Percentiles rank a stretch among this genome's conserved stretches.
Conservation (phyloP, 2,329 filamentous ascomycete species). For the Aspergillus luchuensis region DNA sequence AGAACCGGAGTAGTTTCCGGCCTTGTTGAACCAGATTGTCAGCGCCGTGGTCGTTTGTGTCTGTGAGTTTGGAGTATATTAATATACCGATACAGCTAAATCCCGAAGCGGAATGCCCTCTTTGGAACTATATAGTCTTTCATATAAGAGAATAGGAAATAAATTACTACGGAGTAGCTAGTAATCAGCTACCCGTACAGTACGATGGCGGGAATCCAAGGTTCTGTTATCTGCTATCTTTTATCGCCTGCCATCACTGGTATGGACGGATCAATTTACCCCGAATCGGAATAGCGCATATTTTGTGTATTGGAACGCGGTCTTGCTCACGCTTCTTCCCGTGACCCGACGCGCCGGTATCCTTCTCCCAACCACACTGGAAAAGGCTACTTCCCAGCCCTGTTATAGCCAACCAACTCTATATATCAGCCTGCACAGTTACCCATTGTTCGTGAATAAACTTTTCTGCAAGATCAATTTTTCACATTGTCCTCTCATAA, state of each 20-base stretch:
- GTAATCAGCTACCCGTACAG: too few species aligned
- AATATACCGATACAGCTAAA: too few species aligned
- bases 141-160: too few species aligned
- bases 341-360: constrained; percentile 9
- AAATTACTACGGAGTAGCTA: too few species aligned
- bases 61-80: too few species aligned
- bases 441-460: background rate
- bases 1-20: too few species aligned
- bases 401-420: constrained; percentile 1
- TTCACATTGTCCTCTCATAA: background rate
- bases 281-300: constrained; percentile 32
- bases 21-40: too few species aligned
- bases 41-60: too few species aligned
- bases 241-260: background rate
- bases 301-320: constrained; percentile 14
- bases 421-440: background rate
- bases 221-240: too few species aligned
- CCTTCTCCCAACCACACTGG: constrained; percentile 17
- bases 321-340: background rate
- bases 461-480: background rate
- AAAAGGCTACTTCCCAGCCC: constrained; percentile 13
- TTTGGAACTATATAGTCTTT: too few species aligned
- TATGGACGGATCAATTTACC: constrained; percentile 26
- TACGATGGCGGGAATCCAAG: too few species aligned
- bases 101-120: too few species aligned